Percentiles rank a stretch among this genome's conserved stretches.
These are phyloP conservation scores for Zygoascus biomembranicola DNA, from an alignment of 805 yeast genomes.

Conservation along the genomic window DNA sequence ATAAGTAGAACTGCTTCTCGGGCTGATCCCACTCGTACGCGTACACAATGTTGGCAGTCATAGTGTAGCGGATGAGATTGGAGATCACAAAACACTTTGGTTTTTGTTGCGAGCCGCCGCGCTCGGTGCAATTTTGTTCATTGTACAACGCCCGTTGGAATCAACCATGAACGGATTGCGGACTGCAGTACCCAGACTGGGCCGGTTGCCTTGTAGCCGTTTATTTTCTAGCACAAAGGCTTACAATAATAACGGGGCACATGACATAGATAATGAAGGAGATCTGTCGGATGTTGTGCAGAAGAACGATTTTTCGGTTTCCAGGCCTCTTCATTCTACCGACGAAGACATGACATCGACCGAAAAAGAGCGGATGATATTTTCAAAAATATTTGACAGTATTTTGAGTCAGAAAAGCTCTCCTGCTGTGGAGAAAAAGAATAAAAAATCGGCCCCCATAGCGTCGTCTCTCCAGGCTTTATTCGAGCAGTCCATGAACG, in stretches of 20 bases:
- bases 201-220: no score
- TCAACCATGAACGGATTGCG: no score
- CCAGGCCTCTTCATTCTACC: constrained; percentile 7
- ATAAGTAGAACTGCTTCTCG: constrained; percentile 48
- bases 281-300: background rate
- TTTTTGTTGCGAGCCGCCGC: no score
- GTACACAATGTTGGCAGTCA: constrained; percentile 44
- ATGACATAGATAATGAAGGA: no score
- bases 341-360: constrained; percentile 8
- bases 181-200: no score
- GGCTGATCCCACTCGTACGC: constrained; percentile 52
- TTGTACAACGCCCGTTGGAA: no score
- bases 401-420: constrained; percentile 11
- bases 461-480: constrained; percentile 12
- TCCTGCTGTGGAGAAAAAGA: background rate
- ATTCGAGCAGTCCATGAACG: constrained; percentile 12
- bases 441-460: background rate
- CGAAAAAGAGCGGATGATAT: constrained; percentile 14
- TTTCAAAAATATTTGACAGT: constrained; percentile 15
- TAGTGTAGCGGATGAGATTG: background rate
- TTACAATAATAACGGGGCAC: no score
- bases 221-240: no score
- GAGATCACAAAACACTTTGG: background rate
- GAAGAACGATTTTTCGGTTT: constrained; percentile 6
- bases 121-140: no score